Evolutionary conservation across 441 rosid species (phyloP), one percentile per base, ranked within the genome.

Genomic region (Populus tomentosa): DNA sequence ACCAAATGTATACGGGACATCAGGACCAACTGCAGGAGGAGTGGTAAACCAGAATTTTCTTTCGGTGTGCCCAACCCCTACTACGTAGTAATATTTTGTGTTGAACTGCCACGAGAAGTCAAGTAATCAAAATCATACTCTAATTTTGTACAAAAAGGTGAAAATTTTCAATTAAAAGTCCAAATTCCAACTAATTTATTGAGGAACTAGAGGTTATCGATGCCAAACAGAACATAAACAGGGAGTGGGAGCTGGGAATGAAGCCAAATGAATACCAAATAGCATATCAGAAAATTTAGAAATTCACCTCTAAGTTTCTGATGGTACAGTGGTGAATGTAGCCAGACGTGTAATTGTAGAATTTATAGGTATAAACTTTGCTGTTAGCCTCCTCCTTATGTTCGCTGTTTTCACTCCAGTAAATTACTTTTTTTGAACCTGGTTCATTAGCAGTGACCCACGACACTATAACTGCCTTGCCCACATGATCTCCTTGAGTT

Each of bases 1-100:
- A 84, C 98, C 98, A 73, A 95, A 95, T 56, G 98, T 90, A 74
- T 91, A 95, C 0, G 98, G 95, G 38, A 87, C 94, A 62, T 93
- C 93, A 40, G 95, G 94, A 53, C 98, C 98, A 69, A 87, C 84
- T 42, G 84, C 78, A 24, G 98, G 98, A 84, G 98, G 97, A 75
- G 95, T 91, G 35, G 67, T n/a, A 80, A 95, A 95, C 95, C 94
- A 91, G 82, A 95, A 95, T 73, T 59, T 50, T 56, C 95, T 69
- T 33, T 67, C 82, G 0, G 90, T 85, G 33, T 88, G 79, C 74
- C 86, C 90, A 61, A 80, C 72, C 46, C 98, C 97, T 46, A 91
- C 86, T 71, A 71, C 86, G 75, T 94, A 94, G 77, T 89, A 89
- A 76, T 93, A 93, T 70, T 91, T 94, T 64, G 95, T 82, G 69